phyloP scores from a whole-genome alignment of 306 rosid genomes.

The Prunus mume region DNA sequence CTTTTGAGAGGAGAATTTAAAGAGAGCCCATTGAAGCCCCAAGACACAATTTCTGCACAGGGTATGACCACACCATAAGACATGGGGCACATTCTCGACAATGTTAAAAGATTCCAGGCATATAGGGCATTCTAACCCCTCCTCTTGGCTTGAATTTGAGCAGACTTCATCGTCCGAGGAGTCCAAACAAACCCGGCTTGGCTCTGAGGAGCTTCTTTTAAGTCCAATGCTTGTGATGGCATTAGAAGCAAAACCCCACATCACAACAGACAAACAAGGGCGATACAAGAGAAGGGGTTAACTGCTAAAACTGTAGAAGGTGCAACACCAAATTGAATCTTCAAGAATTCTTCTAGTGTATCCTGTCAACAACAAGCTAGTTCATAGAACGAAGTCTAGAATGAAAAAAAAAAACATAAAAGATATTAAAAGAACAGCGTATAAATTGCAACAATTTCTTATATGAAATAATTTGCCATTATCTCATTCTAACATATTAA shows the following conservation, averaged over 20 bases:
- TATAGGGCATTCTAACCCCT: constrained; percentile 87
- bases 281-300: constrained; percentile 12
- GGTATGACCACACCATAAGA: constrained; percentile 94
- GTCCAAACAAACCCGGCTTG: constrained; percentile 48
- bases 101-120: constrained; percentile 92
- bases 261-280: constrained; percentile 15
- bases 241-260: constrained; percentile 83
- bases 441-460: neutral
- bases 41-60: constrained; percentile 82
- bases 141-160: constrained; percentile 74
- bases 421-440: neutral
- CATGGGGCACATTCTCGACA: constrained; percentile 93
- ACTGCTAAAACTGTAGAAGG: constrained; percentile 12
- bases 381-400: constrained; percentile 12
- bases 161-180: constrained; percentile 84
- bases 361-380: constrained; percentile 15
- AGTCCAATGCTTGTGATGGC: constrained; percentile 58
- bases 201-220: constrained; percentile 51
- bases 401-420: neutral
- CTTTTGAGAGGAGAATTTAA: constrained; percentile 68
- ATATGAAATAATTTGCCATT: neutral
- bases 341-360: neutral
- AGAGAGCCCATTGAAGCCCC: constrained; percentile 85
- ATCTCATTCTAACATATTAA: neutral
- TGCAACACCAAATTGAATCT: constrained; percentile 16